Conservation (phyloP, 176 grass and related monocot species). For the Musa schizocarpa region DNA sequence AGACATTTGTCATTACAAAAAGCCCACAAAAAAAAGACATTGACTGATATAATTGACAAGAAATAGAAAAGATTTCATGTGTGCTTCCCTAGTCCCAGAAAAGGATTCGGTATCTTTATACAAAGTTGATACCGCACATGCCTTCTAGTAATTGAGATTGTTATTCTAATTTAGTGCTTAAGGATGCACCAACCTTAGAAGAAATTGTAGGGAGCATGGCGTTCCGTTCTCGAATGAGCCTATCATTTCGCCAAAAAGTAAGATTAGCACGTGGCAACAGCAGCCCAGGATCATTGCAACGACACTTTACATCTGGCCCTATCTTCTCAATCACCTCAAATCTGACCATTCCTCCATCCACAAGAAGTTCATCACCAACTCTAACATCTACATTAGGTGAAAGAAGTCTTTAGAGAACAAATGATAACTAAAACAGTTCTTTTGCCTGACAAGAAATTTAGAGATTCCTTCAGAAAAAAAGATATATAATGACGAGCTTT, state of each 20-base stretch:
- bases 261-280: conserved; percentile 84
- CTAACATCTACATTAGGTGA: conserved; percentile 48
- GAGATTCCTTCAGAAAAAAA: conserved; percentile 14
- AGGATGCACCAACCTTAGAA: conserved; percentile 57
- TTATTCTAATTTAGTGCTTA: not conserved
- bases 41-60: not conserved
- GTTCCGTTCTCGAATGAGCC: conserved; percentile 78
- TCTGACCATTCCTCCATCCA: conserved; percentile 93
- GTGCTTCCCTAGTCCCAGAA: no score
- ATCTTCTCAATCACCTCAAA: conserved; percentile 92
- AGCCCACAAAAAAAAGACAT: no score
- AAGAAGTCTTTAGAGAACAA: conserved; percentile 2
- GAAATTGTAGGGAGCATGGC: conserved; percentile 95
- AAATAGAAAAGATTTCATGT: not conserved
- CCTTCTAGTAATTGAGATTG: not conserved
- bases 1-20: not conserved
- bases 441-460: conserved; percentile 8
- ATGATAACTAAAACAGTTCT: not conserved
- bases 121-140: no score
- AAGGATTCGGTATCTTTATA: no score
- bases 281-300: conserved; percentile 81
- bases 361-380: conserved; percentile 85
- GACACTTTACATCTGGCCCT: conserved; percentile 84
- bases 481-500: not conserved
- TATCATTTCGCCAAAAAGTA: conserved; percentile 81